phyloP scores from a whole-genome alignment of 225 moss, liverwort and hornwort genomes.

The Bryoerythrophyllum caledonicum region DNA sequence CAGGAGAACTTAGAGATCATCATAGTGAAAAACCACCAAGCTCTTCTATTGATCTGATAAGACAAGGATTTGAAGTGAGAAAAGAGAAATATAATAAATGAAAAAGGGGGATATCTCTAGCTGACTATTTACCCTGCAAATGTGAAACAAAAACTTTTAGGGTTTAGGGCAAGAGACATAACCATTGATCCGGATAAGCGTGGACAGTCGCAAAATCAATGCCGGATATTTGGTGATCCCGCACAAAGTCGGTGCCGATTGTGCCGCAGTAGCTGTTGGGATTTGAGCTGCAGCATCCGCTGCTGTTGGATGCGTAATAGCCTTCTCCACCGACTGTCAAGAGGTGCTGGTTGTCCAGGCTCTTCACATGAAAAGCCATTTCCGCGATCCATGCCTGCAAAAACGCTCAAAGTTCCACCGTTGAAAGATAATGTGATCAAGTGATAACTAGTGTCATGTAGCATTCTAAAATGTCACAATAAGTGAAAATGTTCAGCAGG shows the following conservation, averaged over 20 bases:
- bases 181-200: conserved; percentile 76
- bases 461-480: no score
- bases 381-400: conserved; percentile 70
- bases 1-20: no score
- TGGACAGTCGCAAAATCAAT: conserved; percentile 77
- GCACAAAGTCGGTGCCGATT: conserved; percentile 64
- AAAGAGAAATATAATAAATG: no score
- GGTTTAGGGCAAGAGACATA: no score
- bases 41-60: no score
- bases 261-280: conserved; percentile 53
- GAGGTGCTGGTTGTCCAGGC: conserved; percentile 59
- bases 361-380: conserved; percentile 67
- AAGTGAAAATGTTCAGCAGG: no score
- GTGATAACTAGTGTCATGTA: no score
- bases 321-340: conserved; percentile 68
- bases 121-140: no score
- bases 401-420: background rate
- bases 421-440: background rate
- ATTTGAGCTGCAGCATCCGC: conserved; percentile 44
- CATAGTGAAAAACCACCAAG: no score
- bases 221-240: conserved; percentile 52
- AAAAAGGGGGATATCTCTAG: no score
- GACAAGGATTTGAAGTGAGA: no score
- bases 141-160: no score
- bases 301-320: conserved; percentile 50